Percentiles rank a stretch among this genome's conserved stretches.
Conservation (phyloP, 805 yeast species). For the Candida mattraensis region DNA sequence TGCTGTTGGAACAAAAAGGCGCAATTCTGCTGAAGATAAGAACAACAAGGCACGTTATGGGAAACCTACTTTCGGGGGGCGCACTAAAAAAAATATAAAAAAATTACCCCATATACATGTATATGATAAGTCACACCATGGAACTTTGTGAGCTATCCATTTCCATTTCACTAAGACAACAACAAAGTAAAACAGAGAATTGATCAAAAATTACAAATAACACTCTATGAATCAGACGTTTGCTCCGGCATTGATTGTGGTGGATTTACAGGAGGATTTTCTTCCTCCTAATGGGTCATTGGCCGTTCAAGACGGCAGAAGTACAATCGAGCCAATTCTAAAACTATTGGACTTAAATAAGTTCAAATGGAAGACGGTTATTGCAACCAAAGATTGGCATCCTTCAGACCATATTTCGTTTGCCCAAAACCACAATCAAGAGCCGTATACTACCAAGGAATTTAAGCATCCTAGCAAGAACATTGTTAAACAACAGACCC, state of each 20-base stretch:
- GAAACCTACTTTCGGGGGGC: too few species aligned
- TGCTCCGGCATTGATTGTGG: conserved; percentile 68
- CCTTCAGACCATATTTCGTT: conserved; percentile 77
- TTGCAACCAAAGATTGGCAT: conserved; percentile 89
- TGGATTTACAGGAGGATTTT: conserved; percentile 88
- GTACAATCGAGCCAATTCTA: conserved; percentile 52
- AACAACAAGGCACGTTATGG: too few species aligned
- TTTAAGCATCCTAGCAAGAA: conserved; percentile 51
- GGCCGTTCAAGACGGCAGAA: conserved; percentile 67
- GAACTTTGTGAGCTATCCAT: too few species aligned
- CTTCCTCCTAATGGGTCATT: conserved; percentile 75
- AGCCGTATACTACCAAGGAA: conserved; percentile 50
- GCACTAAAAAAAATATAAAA: too few species aligned
- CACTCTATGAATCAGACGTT: too few species aligned
- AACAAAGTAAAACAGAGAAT: too few species aligned
- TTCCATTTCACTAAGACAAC: too few species aligned
- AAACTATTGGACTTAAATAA: conserved; percentile 40
- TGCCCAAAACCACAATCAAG: conserved; percentile 60
- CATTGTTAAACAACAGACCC: conserved; percentile 40
- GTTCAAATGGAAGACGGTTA: conserved; percentile 59
- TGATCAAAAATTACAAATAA: too few species aligned
- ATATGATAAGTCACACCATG: too few species aligned
- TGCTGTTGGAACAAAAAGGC: too few species aligned
- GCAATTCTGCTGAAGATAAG: too few species aligned
- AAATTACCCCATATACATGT: too few species aligned